Evolutionary conservation across 768 basidiomycete species (phyloP).

Genomic region (Daedaleopsis sinensis): DNA sequence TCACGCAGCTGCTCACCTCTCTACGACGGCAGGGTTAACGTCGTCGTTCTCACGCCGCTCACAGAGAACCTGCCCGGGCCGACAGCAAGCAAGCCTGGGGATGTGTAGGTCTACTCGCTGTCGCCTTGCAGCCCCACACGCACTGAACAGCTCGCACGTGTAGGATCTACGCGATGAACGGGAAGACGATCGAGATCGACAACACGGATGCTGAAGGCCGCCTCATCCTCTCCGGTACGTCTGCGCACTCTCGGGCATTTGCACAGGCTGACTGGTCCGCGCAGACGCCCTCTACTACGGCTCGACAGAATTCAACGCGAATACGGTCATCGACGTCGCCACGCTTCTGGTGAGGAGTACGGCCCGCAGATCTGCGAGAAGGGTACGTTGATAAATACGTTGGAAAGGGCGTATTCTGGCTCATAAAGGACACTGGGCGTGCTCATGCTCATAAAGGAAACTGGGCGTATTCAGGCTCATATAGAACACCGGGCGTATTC

Average conservation of each 20-base stretch:
- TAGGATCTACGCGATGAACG: conserved; percentile 86
- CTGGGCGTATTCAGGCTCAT: too few relatives aligned
- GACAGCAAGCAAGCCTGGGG: conserved; percentile 73
- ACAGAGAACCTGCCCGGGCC: conserved; percentile 87
- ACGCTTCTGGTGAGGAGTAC: too few relatives aligned
- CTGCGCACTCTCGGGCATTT: not conserved
- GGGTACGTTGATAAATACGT: too few relatives aligned
- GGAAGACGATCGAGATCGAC: conserved; percentile 84
- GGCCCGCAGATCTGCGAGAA: too few relatives aligned
- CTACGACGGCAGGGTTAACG: conserved; percentile 76
- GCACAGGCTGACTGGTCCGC: too few relatives aligned
- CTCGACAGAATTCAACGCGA: conserved; percentile 74
- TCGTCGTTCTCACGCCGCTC: conserved; percentile 72
- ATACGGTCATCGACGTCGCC: conserved; percentile 85
- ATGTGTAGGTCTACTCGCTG: conserved; percentile 56
- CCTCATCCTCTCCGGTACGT: conserved; percentile 68
- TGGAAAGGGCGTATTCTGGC: too few relatives aligned
- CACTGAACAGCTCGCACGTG: not conserved
- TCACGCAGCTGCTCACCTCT: not conserved
- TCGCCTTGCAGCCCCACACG: not conserved
- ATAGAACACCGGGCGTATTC: too few relatives aligned
- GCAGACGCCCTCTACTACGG: conserved; percentile 89
- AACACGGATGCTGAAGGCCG: conserved; percentile 89
- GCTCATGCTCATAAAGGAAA: too few relatives aligned
- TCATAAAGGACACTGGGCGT: too few relatives aligned